Conservation (phyloP, 1,284 basidiomycete genomes). For the Apiotrichum gamsii region DNA sequence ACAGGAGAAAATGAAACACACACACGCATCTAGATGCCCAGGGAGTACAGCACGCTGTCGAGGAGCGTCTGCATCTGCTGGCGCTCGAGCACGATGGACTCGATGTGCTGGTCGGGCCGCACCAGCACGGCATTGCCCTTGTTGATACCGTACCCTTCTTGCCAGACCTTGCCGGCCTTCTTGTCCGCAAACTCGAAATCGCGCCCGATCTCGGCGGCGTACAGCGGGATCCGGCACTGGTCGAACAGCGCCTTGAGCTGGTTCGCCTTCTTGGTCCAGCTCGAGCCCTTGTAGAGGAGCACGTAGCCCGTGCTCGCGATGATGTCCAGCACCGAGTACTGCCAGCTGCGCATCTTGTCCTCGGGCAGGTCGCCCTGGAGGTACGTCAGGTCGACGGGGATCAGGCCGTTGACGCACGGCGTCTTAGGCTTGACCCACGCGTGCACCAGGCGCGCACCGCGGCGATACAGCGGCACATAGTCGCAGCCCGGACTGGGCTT, state of each 20-base stretch:
- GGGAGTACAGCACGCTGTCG: conserved; percentile 1
- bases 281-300: conserved; percentile 12
- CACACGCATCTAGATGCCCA: conserved; percentile 3
- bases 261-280: conserved; percentile 10
- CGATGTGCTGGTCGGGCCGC: conserved; percentile 23
- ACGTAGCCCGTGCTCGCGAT: conserved; percentile 8
- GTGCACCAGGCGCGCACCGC: conserved; percentile 20
- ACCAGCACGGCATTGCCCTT: conserved; percentile 13
- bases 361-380: conserved; percentile 13
- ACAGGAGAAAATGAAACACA: too few relatives aligned
- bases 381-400: conserved; percentile 20
- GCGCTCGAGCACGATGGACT: neutral
- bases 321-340: conserved; percentile 18
- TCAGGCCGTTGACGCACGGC: neutral
- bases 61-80: neutral
- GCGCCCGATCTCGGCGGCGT: conserved; percentile 10
- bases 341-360: conserved; percentile 14
- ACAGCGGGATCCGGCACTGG: neutral
- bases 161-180: conserved; percentile 14
- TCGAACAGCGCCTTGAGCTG: conserved; percentile 7
- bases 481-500: conserved; percentile 7
- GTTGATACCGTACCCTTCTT: conserved; percentile 13
- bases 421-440: conserved; percentile 17
- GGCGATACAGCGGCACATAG: conserved; percentile 16
- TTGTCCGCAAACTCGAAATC: conserved; percentile 23